A percentile compares a stretch with the other conserved stretches of the same genome.
phyloP scores from a whole-genome alignment of 768 basidiomycete genomes.

The Floccularia luteovirens region DNA sequence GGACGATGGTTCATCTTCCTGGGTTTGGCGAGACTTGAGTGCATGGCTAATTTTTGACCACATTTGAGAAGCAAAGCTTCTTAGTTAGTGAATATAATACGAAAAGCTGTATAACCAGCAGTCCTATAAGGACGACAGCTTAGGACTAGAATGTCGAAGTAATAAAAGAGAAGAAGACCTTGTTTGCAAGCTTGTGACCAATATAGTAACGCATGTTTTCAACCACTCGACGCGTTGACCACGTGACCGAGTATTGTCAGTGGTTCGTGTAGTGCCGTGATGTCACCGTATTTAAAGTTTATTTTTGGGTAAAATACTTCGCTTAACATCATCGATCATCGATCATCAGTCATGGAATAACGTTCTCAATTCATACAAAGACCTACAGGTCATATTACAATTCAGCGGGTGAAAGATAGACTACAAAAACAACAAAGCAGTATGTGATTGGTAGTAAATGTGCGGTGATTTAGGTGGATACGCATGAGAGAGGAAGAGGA shows the following conservation, averaged over 20 bases:
- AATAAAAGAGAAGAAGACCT: neutral
- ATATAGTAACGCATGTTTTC: neutral
- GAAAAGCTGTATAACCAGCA: neutral
- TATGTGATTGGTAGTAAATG: too few species aligned
- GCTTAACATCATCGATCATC: too few species aligned
- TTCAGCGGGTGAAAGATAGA: too few species aligned
- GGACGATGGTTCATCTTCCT: constrained; percentile 20
- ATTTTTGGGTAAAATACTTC: too few species aligned
- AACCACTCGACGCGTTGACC: neutral
- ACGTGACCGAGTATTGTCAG: constrained; percentile 1
- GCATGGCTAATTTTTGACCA: constrained; percentile 58
- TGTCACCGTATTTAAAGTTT: too few species aligned
- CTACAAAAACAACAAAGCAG: too few species aligned
- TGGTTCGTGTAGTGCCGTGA: too few species aligned
- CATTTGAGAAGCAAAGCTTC: constrained; percentile 23
- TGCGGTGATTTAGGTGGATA: too few species aligned
- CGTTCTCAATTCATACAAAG: too few species aligned
- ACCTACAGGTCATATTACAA: too few species aligned
- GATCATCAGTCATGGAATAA: too few species aligned
- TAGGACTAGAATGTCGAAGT: neutral
- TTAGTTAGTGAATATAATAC: neutral
- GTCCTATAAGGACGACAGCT: neutral
- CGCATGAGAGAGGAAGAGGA: too few species aligned
- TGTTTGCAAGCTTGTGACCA: neutral
- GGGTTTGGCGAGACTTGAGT: constrained; percentile 34